A percentile compares a stretch with the other conserved stretches of the same genome.
phyloP scores from a whole-genome alignment of 2,329 filamentous ascomycete species.

The Arthrinium phaeospermum region DNA sequence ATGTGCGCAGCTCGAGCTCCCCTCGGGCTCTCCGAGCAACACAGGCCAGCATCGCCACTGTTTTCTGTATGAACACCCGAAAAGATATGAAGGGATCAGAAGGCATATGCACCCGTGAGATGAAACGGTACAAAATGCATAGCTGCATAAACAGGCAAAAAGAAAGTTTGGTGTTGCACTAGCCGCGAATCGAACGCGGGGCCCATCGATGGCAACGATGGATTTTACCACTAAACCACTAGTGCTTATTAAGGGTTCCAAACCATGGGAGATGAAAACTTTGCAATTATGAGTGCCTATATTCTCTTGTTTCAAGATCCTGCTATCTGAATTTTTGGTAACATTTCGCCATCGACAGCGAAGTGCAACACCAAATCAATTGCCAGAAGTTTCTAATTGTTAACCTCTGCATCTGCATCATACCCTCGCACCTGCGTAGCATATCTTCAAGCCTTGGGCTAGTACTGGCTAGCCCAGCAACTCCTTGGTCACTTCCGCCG shows the following conservation, averaged over 20 bases:
- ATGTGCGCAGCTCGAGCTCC: not conserved
- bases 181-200: conserved; percentile 53
- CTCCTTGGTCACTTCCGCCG: conserved; percentile 43
- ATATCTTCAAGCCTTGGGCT: not conserved
- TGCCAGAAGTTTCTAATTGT: too few species aligned
- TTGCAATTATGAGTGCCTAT: too few species aligned
- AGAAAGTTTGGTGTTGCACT: conserved; percentile 18
- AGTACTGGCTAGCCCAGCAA: conserved; percentile 36
- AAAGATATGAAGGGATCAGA: not conserved
- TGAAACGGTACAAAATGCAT: not conserved
- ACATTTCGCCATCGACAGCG: too few species aligned
- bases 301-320: too few species aligned
- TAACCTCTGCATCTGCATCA: too few species aligned
- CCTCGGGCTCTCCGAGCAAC: not conserved
- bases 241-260: too few species aligned
- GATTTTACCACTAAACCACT: conserved; percentile 61
- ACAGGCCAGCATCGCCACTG: not conserved
- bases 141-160: not conserved
- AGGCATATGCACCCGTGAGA: not conserved
- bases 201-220: conserved; percentile 60
- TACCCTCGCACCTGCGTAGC: too few species aligned
- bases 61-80: not conserved
- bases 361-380: too few species aligned
- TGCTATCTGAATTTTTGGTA: not conserved
- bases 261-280: too few species aligned